Conservation (phyloP, 805 yeast species). For the Candida taoyuanica region DNA sequence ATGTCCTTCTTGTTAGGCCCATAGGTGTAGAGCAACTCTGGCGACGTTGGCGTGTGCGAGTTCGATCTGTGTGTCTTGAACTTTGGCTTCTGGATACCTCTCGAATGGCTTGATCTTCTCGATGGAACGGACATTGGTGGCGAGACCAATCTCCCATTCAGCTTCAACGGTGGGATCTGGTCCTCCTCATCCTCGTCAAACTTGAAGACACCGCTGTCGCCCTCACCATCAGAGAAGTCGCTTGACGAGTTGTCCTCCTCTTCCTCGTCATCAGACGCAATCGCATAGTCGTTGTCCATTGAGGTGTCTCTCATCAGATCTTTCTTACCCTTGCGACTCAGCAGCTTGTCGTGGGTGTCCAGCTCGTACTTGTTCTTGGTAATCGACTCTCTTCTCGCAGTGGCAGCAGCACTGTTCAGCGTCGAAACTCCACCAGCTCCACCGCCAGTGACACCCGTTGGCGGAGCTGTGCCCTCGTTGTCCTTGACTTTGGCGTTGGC, state of each 20-base stretch:
- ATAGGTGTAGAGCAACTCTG: constrained; percentile 22
- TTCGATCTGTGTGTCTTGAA: constrained; percentile 29
- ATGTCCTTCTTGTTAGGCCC: constrained; percentile 13
- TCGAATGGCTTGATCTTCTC: constrained; percentile 15
- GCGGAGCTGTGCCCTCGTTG: constrained; percentile 11
- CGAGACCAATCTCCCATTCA: constrained; percentile 23
- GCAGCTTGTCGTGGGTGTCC: constrained; percentile 24
- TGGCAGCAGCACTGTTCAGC: constrained; percentile 8
- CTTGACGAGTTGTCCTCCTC: constrained; percentile 26
- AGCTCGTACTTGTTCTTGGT: constrained; percentile 25
- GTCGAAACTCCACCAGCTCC: background rate
- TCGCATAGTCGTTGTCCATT: constrained; percentile 28
- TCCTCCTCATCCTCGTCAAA: constrained; percentile 35
- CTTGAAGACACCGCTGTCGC: constrained; percentile 24
- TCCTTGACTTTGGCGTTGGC: constrained; percentile 43
- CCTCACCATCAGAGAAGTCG: constrained; percentile 32
- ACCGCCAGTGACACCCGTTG: background rate
- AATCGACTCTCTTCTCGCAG: constrained; percentile 29
- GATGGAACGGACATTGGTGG: constrained; percentile 18
- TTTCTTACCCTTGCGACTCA: constrained; percentile 10
- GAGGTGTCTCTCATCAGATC: constrained; percentile 12
- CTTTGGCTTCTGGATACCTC: constrained; percentile 26
- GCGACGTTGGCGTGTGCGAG: constrained; percentile 33
- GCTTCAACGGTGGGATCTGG: constrained; percentile 24
- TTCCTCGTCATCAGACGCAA: constrained; percentile 31